A percentile compares a stretch with the other conserved stretches of the same genome.
Evolutionary conservation across 2,329 filamentous ascomycete genomes (phyloP).

Genomic region (Colletotrichum sp.): DNA sequence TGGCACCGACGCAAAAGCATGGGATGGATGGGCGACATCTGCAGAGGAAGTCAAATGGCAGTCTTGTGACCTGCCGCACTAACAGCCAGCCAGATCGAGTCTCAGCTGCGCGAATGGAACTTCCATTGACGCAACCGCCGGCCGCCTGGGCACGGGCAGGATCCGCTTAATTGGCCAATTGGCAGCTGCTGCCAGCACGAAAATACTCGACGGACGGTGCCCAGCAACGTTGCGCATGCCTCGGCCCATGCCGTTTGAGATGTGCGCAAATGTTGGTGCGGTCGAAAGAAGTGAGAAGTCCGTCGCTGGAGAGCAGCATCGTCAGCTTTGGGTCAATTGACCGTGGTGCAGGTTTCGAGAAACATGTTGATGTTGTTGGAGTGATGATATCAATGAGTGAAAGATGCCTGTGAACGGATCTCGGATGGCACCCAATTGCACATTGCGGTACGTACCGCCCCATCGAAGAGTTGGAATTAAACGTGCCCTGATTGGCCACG

Average conservation of each 20-base stretch:
- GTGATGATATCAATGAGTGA: background rate
- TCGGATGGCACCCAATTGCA: background rate
- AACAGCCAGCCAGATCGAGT: constrained; percentile 7
- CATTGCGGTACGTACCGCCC: background rate
- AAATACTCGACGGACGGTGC: background rate
- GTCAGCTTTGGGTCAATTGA: background rate
- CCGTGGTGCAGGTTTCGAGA: background rate
- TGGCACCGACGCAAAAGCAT: background rate
- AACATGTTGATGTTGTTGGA: background rate
- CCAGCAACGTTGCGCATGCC: background rate
- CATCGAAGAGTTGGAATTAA: constrained; percentile 1
- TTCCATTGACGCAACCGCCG: constrained; percentile 6
- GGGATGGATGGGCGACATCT: background rate
- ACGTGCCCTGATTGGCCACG: constrained; percentile 36
- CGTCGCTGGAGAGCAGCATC: background rate
- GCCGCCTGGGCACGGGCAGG: constrained; percentile 10
- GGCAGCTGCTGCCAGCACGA: background rate
- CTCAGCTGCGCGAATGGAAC: constrained; percentile 10
- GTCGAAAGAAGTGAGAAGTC: background rate
- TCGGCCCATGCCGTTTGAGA: background rate
- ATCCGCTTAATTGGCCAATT: constrained; percentile 22
- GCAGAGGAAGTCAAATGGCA: constrained; percentile 12
- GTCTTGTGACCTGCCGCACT: constrained; percentile 19
- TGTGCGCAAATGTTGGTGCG: background rate
- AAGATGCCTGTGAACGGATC: background rate